A percentile compares a stretch with the other conserved stretches of the same genome.
These are phyloP conservation scores for Fonsecaea multimorphosa DNA, from an alignment of 2,329 filamentous ascomycete species.

Conservation along the genomic window DNA sequence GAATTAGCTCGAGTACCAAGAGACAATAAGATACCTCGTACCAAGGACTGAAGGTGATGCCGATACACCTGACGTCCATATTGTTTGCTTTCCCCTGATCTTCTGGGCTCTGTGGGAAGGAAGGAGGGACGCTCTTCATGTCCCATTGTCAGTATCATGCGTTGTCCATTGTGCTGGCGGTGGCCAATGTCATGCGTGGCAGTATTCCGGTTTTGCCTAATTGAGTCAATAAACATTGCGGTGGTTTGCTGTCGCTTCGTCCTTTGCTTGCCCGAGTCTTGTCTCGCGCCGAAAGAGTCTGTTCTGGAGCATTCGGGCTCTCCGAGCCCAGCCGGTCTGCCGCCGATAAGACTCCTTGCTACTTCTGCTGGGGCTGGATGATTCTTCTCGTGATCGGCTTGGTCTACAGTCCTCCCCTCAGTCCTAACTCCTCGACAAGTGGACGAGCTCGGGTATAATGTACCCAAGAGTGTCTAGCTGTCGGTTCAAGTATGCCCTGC, in stretches of 20 bases:
- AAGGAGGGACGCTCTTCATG: background rate
- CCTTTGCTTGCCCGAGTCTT: background rate
- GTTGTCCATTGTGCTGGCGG: background rate
- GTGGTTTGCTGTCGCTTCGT: background rate
- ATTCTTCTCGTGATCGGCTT: background rate
- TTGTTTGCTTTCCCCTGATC: background rate
- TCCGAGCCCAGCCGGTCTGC: background rate
- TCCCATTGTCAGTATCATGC: background rate
- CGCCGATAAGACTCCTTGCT: background rate
- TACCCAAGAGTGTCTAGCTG: background rate
- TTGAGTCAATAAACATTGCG: conserved; percentile 25
- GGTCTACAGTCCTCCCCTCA: background rate
- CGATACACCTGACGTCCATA: background rate
- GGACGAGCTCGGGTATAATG: background rate
- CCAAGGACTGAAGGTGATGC: too few relatives aligned
- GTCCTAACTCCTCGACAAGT: background rate
- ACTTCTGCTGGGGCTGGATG: background rate
- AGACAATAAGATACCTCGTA: too few relatives aligned
- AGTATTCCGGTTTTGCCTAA: conserved; percentile 16
- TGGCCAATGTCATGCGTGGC: background rate
- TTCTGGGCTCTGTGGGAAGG: background rate
- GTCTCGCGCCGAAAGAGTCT: background rate
- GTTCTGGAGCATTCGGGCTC: background rate
- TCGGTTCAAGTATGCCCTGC: background rate
- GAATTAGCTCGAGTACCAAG: background rate